A percentile compares a stretch with the other conserved stretches of the same genome.
phyloP scores from a whole-genome alignment of 139 green algal genomes.

The Mychonastes homosphaera region DNA sequence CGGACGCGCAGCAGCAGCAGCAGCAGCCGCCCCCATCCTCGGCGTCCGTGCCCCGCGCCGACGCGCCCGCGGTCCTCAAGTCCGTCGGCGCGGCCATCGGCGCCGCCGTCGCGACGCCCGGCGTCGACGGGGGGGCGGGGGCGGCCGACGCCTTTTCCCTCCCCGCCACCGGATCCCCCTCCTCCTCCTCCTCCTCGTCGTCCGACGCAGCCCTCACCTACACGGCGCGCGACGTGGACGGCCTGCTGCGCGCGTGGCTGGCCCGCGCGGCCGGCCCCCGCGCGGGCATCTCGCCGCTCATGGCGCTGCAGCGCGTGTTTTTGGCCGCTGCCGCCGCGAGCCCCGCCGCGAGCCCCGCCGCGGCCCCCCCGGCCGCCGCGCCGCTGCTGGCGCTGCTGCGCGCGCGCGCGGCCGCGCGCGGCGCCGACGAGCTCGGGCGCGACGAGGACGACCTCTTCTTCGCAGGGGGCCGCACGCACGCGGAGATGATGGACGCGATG shows the following conservation, averaged over 20 bases:
- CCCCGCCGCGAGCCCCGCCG: not conserved
- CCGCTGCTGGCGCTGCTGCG: constrained; percentile 16
- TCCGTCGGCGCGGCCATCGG: too few relatives aligned
- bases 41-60: too few relatives aligned
- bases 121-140: too few relatives aligned
- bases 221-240: not conserved
- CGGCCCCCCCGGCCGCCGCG: not conserved
- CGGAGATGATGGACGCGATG: constrained; percentile 21
- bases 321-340: constrained; percentile 4
- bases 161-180: too few relatives aligned
- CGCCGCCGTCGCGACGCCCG: too few relatives aligned
- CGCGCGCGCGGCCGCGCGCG: constrained; percentile 9
- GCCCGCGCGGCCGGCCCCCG: not conserved
- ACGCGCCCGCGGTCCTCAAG: too few relatives aligned
- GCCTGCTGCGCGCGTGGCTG: constrained; percentile 4
- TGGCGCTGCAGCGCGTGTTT: not conserved
- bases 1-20: too few relatives aligned
- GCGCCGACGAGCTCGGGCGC: constrained; percentile 11
- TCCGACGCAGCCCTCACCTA: not conserved
- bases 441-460: constrained; percentile 40
- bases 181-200: too few relatives aligned
- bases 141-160: too few relatives aligned
- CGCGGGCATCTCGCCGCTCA: not conserved
- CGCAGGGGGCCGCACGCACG: constrained; percentile 18
- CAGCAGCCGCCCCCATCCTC: too few relatives aligned